A percentile compares a stretch with the other conserved stretches of the same genome.
Evolutionary conservation across 495 filamentous ascomycete species (phyloP).

Genomic region (Lophiotrema nucula): DNA sequence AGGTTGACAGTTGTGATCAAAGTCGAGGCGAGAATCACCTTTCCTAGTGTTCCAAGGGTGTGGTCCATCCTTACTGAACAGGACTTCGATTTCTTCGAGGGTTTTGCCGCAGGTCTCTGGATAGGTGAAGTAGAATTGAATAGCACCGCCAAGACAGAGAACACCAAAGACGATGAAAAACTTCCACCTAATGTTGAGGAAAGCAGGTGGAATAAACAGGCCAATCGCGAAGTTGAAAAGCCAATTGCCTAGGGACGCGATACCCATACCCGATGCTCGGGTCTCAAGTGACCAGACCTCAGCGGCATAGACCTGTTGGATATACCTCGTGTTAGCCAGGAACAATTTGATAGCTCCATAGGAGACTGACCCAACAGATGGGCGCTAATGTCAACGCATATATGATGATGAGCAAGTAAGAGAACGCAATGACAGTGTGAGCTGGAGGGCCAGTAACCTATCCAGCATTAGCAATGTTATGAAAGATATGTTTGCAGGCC

Average conservation of each 20-base stretch:
- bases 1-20: too few species aligned
- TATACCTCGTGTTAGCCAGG: too few species aligned
- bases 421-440: slow-evolving; percentile 72
- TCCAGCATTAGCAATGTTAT: too few species aligned
- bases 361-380: slow-evolving; percentile 64
- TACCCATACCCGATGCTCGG: slow-evolving; percentile 67
- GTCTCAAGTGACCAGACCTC: slow-evolving; percentile 76
- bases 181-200: slow-evolving; percentile 71
- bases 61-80: slow-evolving; percentile 58
- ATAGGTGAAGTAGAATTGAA: slow-evolving; percentile 66
- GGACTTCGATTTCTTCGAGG: slow-evolving; percentile 65
- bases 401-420: slow-evolving; percentile 73
- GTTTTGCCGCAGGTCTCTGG: slow-evolving; percentile 70
- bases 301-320: slow-evolving; percentile 72
- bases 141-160: slow-evolving; percentile 61
- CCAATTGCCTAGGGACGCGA: slow-evolving; percentile 70
- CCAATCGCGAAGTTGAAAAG: slow-evolving; percentile 71
- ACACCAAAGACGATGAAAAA: slow-evolving; percentile 74
- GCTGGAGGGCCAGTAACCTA: slow-evolving; percentile 59
- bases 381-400: slow-evolving; percentile 73
- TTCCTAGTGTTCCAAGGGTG: slow-evolving; percentile 61
- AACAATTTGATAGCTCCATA: too few species aligned
- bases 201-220: slow-evolving; percentile 67
- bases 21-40: slow-evolving; percentile 44
- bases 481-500: too few species aligned